Evolutionary conservation across 169 alveolate species (phyloP).

Genomic region (Plasmodium yoelii): DNA sequence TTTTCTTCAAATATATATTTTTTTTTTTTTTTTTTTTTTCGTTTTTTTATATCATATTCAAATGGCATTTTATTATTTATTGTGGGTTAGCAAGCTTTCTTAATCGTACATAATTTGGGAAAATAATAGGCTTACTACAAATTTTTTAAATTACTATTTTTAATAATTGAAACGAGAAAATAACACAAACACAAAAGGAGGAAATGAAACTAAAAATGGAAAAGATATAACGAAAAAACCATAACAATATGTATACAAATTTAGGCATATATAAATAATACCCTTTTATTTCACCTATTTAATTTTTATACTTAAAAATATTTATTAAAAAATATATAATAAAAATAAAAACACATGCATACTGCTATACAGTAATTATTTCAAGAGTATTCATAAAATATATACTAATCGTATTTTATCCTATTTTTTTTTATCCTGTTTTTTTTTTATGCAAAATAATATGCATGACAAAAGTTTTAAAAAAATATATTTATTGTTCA

Average conservation of each 20-base stretch:
- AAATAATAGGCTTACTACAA: background rate
- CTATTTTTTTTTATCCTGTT: no score
- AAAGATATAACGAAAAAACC: background rate
- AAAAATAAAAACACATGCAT: no score
- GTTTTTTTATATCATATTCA: constrained; percentile 23
- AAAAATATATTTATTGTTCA: no score
- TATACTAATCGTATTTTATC: no score
- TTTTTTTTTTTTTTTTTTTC: constrained; percentile 23
- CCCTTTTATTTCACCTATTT: background rate
- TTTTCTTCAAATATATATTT: constrained; percentile 14
- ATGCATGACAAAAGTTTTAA: no score
- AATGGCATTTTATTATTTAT: constrained; percentile 26
- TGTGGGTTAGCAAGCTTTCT: constrained; percentile 5
- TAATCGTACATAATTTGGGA: constrained; percentile 24
- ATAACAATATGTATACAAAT: background rate
- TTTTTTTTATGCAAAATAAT: no score
- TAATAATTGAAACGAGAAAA: constrained; percentile 3
- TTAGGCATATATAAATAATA: background rate
- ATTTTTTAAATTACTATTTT: background rate
- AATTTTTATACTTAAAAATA: background rate
- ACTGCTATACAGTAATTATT: no score
- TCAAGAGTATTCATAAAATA: no score
- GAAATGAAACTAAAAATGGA: background rate
- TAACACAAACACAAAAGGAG: background rate
- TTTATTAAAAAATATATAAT: no score